Evolutionary conservation across 1,139 yeast species (phyloP), one percentile per base, ranked within the genome.

Genomic region (Zygosaccharomyces sapae): DNA sequence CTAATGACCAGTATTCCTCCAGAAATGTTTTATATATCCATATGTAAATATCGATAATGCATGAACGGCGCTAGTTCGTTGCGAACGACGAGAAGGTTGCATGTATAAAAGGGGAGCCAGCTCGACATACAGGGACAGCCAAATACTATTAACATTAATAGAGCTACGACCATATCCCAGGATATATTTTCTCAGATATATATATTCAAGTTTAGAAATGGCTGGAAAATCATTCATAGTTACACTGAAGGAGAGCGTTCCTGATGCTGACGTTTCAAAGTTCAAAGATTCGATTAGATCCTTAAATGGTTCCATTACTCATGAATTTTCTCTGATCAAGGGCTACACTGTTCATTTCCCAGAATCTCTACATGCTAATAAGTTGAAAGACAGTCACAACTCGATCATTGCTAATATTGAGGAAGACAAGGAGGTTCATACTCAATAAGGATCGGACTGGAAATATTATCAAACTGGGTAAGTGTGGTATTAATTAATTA

Each of bases 251-350:
- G 61, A 61, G 39, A 41, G 49, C 36, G 55, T 53, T 13, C 56
- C 58, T 42, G 62, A 58, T 12, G 49, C 46, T 10, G 62, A 59
- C 27, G 52, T 52, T 18, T 36, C 51, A 7, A 44, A 55, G 24
- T 55, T 62, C 47, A 58, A 57, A 45, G 48, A 57, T 9, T 48
- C 56, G 7, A 54, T 70, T 43, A 43, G 49, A 33, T 73, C 73
- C 38, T 59, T 80, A 43, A 89, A 89, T 33, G 90, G 89, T 45
- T 71, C 73, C 44, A 73, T 84, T 56, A 75, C 77, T 49, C 80
- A 77, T 53, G 87, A 83, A 58, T 83, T 77, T 65, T 69, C 76
- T 43, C 70, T 83, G 61, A 80, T 84, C 69, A 83, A 83, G 69
- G 90, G 88, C 1, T 82, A 79, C 60, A 70, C 77, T 5, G 52